These are phyloP conservation scores for Alternaria novae-zelandiae DNA, from an alignment of 2,329 filamentous ascomycete genomes.

Conservation along the genomic window DNA sequence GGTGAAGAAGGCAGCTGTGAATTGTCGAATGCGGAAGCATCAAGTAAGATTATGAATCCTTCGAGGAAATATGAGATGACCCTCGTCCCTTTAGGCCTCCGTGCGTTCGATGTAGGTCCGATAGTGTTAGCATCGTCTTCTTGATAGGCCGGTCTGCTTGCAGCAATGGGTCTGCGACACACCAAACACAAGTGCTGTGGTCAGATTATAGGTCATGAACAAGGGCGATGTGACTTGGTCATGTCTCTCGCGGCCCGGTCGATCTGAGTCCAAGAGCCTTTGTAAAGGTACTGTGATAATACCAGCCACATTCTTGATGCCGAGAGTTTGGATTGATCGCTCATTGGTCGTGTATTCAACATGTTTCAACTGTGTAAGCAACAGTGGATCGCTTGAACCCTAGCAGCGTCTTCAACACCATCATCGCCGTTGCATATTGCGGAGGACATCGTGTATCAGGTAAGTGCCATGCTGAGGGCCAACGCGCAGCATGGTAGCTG, in stretches of 20 bases:
- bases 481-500: slow-evolving; percentile 20
- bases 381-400: slow-evolving; percentile 4
- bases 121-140: not conserved
- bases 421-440: not conserved
- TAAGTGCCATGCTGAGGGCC: slow-evolving; percentile 1
- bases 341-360: slow-evolving; percentile 18
- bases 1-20: slow-evolving; percentile 13
- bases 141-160: slow-evolving; percentile 13
- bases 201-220: slow-evolving; percentile 13
- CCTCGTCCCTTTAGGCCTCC: slow-evolving; percentile 2
- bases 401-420: not conserved
- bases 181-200: slow-evolving; percentile 20
- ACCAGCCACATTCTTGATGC: slow-evolving; percentile 15
- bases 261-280: slow-evolving; percentile 20
- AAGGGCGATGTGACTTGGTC: slow-evolving; percentile 16
- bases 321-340: slow-evolving; percentile 3
- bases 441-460: not conserved
- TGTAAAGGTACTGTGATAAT: slow-evolving; percentile 1
- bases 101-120: not conserved
- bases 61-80: slow-evolving; percentile 9
- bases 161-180: slow-evolving; percentile 16
- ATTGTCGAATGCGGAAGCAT: slow-evolving; percentile 5
- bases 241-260: slow-evolving; percentile 23
- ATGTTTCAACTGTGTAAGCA: slow-evolving; percentile 5
- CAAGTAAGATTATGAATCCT: slow-evolving; percentile 17